phyloP scores from a whole-genome alignment of 352 stramenopile genomes.

The Pythium myriotylum region DNA sequence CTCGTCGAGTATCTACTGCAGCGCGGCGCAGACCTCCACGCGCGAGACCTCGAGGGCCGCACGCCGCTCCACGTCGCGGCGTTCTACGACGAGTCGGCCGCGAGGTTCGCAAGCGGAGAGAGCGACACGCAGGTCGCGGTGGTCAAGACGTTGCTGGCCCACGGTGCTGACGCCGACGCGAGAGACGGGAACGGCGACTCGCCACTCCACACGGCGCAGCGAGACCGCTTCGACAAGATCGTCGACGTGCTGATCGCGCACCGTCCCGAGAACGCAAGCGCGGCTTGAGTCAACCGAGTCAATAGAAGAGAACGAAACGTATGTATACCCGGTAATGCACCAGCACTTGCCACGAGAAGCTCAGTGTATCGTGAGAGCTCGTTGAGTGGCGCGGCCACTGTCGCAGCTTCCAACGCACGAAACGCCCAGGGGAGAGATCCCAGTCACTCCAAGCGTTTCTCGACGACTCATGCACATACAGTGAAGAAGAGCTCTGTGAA shows the following conservation, averaged over 20 bases:
- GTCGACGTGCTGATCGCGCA: conserved; percentile 17
- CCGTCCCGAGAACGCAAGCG: background rate
- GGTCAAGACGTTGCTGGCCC: conserved; percentile 5
- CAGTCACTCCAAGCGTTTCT: background rate
- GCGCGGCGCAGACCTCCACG: conserved; percentile 28
- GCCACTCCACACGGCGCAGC: conserved; percentile 7
- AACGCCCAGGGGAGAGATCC: background rate
- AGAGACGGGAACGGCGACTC: conserved; percentile 13
- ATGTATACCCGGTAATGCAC: too few species aligned
- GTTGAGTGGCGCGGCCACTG: too few species aligned
- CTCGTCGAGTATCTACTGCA: conserved; percentile 36
- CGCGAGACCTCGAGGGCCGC: conserved; percentile 21
- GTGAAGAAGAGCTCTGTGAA: too few species aligned
- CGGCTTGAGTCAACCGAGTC: background rate
- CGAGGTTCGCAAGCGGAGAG: conserved; percentile 17
- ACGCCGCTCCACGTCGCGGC: conserved; percentile 26
- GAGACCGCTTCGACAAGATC: conserved; percentile 20
- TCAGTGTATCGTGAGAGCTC: too few species aligned
- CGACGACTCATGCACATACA: background rate
- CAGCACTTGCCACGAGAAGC: too few species aligned
- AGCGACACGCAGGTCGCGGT: conserved; percentile 21
- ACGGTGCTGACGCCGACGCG: conserved; percentile 5
- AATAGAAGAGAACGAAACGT: too few species aligned
- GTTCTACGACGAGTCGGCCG: conserved; percentile 28
- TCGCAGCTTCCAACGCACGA: background rate